phyloP scores from a whole-genome alignment of 2,329 filamentous ascomycete species.

The Pseudogymnoascus sp. region DNA sequence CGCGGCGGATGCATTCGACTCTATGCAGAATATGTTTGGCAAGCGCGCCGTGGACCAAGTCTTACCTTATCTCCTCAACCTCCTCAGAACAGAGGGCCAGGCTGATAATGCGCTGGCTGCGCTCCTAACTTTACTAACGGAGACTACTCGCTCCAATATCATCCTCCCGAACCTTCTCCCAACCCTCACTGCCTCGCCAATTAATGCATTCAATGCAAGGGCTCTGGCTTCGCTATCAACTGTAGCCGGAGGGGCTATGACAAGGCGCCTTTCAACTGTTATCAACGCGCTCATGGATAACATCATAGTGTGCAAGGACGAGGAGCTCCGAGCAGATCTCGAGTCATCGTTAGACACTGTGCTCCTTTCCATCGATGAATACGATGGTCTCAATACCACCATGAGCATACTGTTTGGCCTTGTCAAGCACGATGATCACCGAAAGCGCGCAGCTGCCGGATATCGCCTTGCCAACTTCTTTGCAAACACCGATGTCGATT shows the following conservation, averaged over 20 bases:
- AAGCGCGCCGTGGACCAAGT: slow-evolving; percentile 95
- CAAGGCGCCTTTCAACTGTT: slow-evolving; percentile 77
- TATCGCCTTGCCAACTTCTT: slow-evolving; percentile 83
- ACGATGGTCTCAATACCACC: slow-evolving; percentile 85
- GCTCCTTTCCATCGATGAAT: slow-evolving; percentile 87
- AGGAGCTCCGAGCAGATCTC: slow-evolving; percentile 60
- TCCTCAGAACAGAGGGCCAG: slow-evolving; percentile 77
- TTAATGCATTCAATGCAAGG: slow-evolving; percentile 89
- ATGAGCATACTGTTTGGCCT: slow-evolving; percentile 89
- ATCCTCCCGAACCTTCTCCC: slow-evolving; percentile 95
- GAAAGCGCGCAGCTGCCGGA: slow-evolving; percentile 68
- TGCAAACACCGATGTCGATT: slow-evolving; percentile 69
- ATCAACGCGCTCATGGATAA: slow-evolving; percentile 93
- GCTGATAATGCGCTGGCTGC: slow-evolving; percentile 90
- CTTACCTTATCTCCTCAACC: slow-evolving; percentile 78
- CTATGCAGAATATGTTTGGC: slow-evolving; percentile 84
- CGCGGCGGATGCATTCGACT: slow-evolving; percentile 94
- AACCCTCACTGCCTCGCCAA: slow-evolving; percentile 80
- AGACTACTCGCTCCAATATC: slow-evolving; percentile 87
- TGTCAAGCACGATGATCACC: slow-evolving; percentile 88
- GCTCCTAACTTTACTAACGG: slow-evolving; percentile 85
- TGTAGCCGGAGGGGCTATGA: slow-evolving; percentile 86
- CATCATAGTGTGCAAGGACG: slow-evolving; percentile 66
- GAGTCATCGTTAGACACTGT: slow-evolving; percentile 80
- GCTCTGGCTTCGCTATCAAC: slow-evolving; percentile 87